Conservation (phyloP, 768 basidiomycete species). For the Termitomyces sp. region DNA sequence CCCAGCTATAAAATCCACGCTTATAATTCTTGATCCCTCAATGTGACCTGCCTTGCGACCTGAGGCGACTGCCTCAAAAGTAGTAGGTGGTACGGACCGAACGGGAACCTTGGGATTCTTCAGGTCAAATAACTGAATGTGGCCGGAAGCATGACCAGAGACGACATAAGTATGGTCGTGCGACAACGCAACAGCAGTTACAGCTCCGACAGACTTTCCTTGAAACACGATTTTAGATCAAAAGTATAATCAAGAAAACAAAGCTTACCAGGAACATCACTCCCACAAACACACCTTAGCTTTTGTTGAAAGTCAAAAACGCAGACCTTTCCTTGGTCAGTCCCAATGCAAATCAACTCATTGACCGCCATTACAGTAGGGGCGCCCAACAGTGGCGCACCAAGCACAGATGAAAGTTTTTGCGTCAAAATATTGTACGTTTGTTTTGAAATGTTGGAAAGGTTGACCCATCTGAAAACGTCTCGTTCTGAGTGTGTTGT, state of each 20-base stretch:
- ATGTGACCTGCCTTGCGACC: slow-evolving; percentile 87
- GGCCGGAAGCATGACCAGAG: slow-evolving; percentile 79
- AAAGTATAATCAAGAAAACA: background rate
- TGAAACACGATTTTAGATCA: slow-evolving; percentile 17
- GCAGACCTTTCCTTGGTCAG: slow-evolving; percentile 67
- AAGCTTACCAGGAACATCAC: slow-evolving; percentile 52
- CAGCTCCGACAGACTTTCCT: slow-evolving; percentile 65
- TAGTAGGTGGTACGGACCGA: slow-evolving; percentile 66
- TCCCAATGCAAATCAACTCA: slow-evolving; percentile 88
- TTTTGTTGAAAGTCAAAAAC: slow-evolving; percentile 93
- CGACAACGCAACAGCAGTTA: slow-evolving; percentile 88
- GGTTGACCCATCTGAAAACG: slow-evolving; percentile 72
- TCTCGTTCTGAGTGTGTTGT: slow-evolving; percentile 34
- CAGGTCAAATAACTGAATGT: slow-evolving; percentile 84
- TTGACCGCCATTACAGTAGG: slow-evolving; percentile 84
- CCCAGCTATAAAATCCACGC: slow-evolving; percentile 81
- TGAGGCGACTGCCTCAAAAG: slow-evolving; percentile 59
- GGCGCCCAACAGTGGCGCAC: slow-evolving; percentile 48
- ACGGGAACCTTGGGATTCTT: slow-evolving; percentile 62
- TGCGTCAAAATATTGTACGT: slow-evolving; percentile 48
- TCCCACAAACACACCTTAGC: slow-evolving; percentile 74
- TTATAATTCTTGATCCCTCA: slow-evolving; percentile 70
- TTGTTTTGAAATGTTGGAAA: slow-evolving; percentile 54
- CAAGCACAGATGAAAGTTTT: slow-evolving; percentile 61
- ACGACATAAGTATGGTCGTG: slow-evolving; percentile 93